Evolutionary conservation across 148 eudicot genomes (phyloP).

Genomic region (Fagopyrum esculentum): DNA sequence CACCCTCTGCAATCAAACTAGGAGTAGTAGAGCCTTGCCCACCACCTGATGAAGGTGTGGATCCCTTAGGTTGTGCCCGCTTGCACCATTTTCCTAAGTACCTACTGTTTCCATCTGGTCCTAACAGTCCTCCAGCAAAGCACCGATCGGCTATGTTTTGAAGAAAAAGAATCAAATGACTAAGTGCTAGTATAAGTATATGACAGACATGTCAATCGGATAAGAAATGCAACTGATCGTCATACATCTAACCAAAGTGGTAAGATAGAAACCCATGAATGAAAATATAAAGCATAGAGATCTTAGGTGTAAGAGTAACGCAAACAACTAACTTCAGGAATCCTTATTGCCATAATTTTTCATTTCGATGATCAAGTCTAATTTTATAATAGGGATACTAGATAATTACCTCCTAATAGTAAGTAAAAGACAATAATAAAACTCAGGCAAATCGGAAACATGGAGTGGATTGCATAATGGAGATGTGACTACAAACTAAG

Average conservation of each 20-base stretch:
- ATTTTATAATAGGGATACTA: no score
- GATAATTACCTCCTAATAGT: no score
- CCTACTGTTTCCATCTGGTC: slow-evolving; percentile 76
- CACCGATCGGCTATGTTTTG: slow-evolving; percentile 38
- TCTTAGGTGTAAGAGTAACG: no score
- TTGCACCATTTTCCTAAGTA: slow-evolving; percentile 98
- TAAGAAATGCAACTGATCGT: slow-evolving; percentile 4
- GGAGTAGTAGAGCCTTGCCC: slow-evolving; percentile 27
- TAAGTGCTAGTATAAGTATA: neutral
- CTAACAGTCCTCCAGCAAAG: slow-evolving; percentile 79
- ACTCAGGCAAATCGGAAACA: no score
- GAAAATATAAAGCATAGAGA: no score
- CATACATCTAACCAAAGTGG: slow-evolving; percentile 15
- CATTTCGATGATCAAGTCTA: no score
- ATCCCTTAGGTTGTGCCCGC: slow-evolving; percentile 39
- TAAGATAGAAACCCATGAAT: no score
- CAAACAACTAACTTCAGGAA: no score
- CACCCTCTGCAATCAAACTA: slow-evolving; percentile 67
- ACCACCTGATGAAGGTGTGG: slow-evolving; percentile 12
- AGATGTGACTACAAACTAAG: no score
- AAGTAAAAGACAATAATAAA: no score
- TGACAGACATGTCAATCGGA: neutral
- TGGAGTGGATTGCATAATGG: no score
- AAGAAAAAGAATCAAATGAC: neutral
- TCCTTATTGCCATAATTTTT: no score